Conservation (phyloP, 1,284 basidiomycete genomes). For the Schizopora paradoxa region DNA sequence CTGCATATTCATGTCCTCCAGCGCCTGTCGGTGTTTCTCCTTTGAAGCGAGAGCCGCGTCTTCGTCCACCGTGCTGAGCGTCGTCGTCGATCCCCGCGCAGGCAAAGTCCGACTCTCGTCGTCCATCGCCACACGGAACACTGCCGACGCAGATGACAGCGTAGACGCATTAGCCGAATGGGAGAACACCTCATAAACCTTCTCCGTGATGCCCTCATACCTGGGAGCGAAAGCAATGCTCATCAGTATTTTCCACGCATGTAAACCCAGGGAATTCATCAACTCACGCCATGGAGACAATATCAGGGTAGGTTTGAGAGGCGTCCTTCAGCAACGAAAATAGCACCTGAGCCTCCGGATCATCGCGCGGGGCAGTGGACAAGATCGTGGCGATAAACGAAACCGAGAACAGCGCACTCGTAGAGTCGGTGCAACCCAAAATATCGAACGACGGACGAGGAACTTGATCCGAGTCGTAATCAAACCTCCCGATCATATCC, state of each 20-base stretch:
- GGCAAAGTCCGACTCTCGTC: constrained; percentile 41
- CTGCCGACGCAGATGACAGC: constrained; percentile 64
- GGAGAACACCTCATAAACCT: constrained; percentile 71
- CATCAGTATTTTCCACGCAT: too few relatives aligned
- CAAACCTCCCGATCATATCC: constrained; percentile 30
- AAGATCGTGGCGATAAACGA: constrained; percentile 78
- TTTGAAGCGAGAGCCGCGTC: constrained; percentile 33
- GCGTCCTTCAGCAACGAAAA: constrained; percentile 76
- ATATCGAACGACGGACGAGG: constrained; percentile 52
- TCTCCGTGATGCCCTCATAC: constrained; percentile 75
- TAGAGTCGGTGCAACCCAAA: constrained; percentile 60
- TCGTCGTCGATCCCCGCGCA: constrained; percentile 54
- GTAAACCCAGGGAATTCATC: too few relatives aligned
- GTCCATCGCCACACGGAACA: constrained; percentile 65
- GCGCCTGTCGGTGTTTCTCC: constrained; percentile 44
- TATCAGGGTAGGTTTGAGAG: constrained; percentile 65
- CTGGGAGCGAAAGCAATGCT: constrained; percentile 34
- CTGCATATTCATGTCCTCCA: constrained; percentile 67
- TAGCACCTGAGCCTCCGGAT: constrained; percentile 76
- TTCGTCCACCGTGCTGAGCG: constrained; percentile 60
- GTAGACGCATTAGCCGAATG: constrained; percentile 70
- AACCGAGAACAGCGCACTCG: constrained; percentile 65
- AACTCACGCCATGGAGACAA: constrained; percentile 71
- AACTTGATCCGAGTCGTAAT: constrained; percentile 47
- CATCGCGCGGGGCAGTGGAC: constrained; percentile 73